Base-by-base conservation (phyloP, 208 protist species). In the Leishmania major region DNA sequence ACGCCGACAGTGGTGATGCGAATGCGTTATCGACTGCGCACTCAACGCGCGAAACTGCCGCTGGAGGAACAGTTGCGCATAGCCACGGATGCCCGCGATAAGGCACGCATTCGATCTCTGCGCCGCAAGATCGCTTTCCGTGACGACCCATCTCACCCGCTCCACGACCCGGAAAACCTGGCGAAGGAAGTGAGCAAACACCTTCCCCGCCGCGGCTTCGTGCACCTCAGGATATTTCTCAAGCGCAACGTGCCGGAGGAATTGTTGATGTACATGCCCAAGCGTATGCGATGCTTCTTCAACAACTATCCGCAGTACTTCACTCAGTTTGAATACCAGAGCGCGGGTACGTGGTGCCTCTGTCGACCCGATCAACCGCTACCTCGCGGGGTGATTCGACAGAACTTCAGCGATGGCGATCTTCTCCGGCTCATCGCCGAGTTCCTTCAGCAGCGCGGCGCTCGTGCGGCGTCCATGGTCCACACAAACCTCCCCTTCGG, bases 151-250 rank as follows among this genome's bases (percentile, higher is more conserved):
- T 90, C 90, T 1, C 91, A 97, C 84, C 93, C 95, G 22, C 90
- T 98, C 75, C 93, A 95, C 81, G 95, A 98, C 84, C 95, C 92
- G 11, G 95, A 96, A 71, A 97, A 97, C 78, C 89, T 98, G n/a
- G 94, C 93, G 13, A 92, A 90, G 55, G 93, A 97, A 85, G 75
- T 98, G 28, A 86, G 85, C 71, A 91, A 90, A 40, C 88, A 94
- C 75, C 87, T 98, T 28, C 95, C 95, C 13, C 88, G 87, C 15
- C 90, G 87, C 45, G 94, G 95, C 37, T 93, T 95, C 69, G 89
- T 95, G 13, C 72, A 82, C 37, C 73, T 96, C 11, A 93, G 93
- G 77, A 75, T 45, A 15, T 96, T 98, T 55, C 67, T 97, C 28
- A 90, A 91, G 60, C 87, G 80, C 13, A 84, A 89, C 75, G 70